Evolutionary conservation across 2,329 filamentous ascomycete genomes (phyloP), one percentile per base, ranked within the genome.

Genomic region (Botryotinia narcissicola): DNA sequence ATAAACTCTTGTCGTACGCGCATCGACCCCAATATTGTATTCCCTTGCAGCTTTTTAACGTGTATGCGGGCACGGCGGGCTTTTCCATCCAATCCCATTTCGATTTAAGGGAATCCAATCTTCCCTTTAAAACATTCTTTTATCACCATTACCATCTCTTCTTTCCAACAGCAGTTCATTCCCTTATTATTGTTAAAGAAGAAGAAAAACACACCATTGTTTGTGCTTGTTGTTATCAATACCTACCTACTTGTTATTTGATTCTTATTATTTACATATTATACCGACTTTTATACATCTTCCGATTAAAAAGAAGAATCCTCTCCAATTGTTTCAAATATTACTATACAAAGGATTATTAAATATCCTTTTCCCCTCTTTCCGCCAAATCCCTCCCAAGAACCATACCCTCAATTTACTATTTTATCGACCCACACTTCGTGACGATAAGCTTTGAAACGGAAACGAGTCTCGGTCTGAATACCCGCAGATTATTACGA

Each of bases 381-480:
- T 18, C 67, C 37, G n/a, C 42, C 66, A 57, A 57, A 57, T 40
- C 22, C 35, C 51, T 29, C 42, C 20, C 37, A 16, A n/a, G 14
- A 46, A 32, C 46, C 32, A 54, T 51, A 61, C 48, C 40, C 40
- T 44, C 63, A 57, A 42, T 71, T 40, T 67, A 57, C 46, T 60
- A 29, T 48, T 67, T 46, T 22, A 67, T 72, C 61, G 70, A 72
- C 70, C 70, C 70, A 72, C 64, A 40, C 61, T 67, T 51, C 60
- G 61, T 48, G 57, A 60, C 67, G 66, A 70, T 67, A 64, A 69
- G 51, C 74, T 54, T 63, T 73, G 67, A 66, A 72, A 72, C 64
- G 37, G 60, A 62, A 57, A 62, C 74, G 72, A 67, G 64, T 66
- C 70, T 74, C 68, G 42, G 54, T 72, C 70, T 72, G 22, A 72